Evolutionary conservation across 805 yeast species (phyloP).

Genomic region (Priceomyces haplophilus): DNA sequence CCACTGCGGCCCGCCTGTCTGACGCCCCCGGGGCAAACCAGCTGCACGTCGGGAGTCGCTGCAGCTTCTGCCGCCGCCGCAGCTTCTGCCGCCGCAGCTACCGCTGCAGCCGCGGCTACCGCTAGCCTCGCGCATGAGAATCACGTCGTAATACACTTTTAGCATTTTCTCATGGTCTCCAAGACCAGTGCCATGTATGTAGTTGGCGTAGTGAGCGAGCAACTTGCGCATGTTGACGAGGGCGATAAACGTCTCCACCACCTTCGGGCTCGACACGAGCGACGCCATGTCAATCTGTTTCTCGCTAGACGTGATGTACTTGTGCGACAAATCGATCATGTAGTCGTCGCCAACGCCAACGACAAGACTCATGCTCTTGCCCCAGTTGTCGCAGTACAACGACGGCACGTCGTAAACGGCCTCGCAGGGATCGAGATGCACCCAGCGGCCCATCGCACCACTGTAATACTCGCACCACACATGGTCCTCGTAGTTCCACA

Average conservation of each 20-base stretch:
- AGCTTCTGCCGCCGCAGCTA: no score
- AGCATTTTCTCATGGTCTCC: conserved; percentile 9
- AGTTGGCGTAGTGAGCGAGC: conserved; percentile 7
- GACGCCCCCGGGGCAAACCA: conserved; percentile 48
- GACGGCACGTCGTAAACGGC: conserved; percentile 78
- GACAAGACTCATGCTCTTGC: conserved; percentile 86
- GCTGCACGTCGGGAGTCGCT: no score
- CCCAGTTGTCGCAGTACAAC: conserved; percentile 83
- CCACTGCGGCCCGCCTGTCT: conserved; percentile 80
- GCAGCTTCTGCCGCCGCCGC: no score
- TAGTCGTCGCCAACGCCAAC: conserved; percentile 66
- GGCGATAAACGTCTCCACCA: conserved; percentile 33
- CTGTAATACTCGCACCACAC: conserved; percentile 95
- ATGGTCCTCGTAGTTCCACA: conserved; percentile 92
- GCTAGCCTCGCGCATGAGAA: conserved; percentile 36
- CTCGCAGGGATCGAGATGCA: conserved; percentile 88
- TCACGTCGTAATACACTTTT: conserved; percentile 33
- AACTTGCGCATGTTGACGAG: conserved; percentile 32
- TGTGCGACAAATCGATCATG: conserved; percentile 62
- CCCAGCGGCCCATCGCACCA: conserved; percentile 52
- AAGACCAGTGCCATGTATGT: conserved; percentile 1
- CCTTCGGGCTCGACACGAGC: conserved; percentile 39
- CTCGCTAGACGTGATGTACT: conserved; percentile 51
- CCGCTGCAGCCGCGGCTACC: no score
- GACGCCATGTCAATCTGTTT: conserved; percentile 40